Percentiles rank a stretch among this genome's conserved stretches.
These are phyloP conservation scores for Annona cherimola DNA, from an alignment of 164 flowering plant species.

Conservation along the genomic window DNA sequence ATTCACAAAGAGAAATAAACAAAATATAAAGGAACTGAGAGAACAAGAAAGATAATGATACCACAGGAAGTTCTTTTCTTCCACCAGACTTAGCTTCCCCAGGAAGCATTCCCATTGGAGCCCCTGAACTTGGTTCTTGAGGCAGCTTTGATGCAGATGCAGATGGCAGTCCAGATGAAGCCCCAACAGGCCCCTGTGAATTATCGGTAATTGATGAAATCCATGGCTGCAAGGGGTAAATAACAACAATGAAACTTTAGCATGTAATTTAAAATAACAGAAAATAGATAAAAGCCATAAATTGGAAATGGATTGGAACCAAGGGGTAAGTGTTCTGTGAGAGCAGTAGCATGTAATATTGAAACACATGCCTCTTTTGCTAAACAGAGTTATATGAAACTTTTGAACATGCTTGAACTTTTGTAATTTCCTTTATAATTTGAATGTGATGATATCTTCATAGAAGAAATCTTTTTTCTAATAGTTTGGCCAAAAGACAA, in stretches of 20 bases:
- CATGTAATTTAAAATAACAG: neutral
- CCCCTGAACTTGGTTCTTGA: constrained; percentile 23
- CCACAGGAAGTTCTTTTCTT: constrained; percentile 76
- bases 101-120: constrained; percentile 26
- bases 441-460: too few relatives aligned
- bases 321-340: too few relatives aligned
- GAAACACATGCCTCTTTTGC: too few relatives aligned
- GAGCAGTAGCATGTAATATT: too few relatives aligned
- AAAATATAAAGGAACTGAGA: neutral
- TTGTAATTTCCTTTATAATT: too few relatives aligned
- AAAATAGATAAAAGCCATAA: neutral
- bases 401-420: too few relatives aligned
- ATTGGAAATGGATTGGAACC: too few relatives aligned
- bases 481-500: too few relatives aligned
- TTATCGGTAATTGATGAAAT: constrained; percentile 29
- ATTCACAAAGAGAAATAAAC: neutral
- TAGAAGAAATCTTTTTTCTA: too few relatives aligned
- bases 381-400: too few relatives aligned
- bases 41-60: constrained; percentile 16
- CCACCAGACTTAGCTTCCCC: constrained; percentile 43
- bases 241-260: neutral
- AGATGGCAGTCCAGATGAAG: constrained; percentile 26
- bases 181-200: constrained; percentile 29
- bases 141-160: constrained; percentile 24
- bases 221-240: constrained; percentile 38